Evolutionary conservation across 805 yeast genomes (phyloP), one percentile per base, ranked within the genome.

Genomic region (Yamadazyma takamatsuzukensis): DNA sequence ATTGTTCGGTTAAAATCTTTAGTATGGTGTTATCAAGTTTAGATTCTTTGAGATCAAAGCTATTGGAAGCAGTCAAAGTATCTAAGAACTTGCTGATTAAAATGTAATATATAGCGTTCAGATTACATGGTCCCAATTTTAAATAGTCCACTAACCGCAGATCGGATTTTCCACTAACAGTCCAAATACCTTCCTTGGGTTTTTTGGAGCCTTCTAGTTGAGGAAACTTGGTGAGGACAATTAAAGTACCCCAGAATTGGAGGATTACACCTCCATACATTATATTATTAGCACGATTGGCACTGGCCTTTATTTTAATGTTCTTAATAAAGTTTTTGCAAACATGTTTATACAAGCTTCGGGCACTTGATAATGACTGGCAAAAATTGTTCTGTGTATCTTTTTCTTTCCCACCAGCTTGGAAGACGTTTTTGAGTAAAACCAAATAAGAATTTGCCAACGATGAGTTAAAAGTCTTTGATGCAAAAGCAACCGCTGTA

Each of bases 141-240:
- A 83, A 43, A 40, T 79, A 69, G 0, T 58, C 68, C 1, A 62
- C 28, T 8, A 83, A 47, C 37, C 67, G 68, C 1, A 76, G 43
- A 3, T 58, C 57, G 35, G 53, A 41, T 34, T 63, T 62, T 12
- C 80, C 80, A 14, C 70, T 72, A 4, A 51, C 39, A 3, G 65
- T 55, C 80, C 86, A 80, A 29, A 81, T 62, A 18, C 63, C 70
- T 12, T 68, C 61, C 40, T 74, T 72, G 26, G 65, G 54, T n/a
- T 53, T 50, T 30, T 34, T 43, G 16, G 41, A 39, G 2, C 47
- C 36, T 30, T 46, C 39, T 11, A 40, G 31, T 3, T 18, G 16
- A 7, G 54, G 25, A 28, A 52, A 55, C 11, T 40, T 39, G 1
- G 74, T 65, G 17, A 80, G 43, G 0, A 59, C 44, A 3, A 63